Percentiles rank a stretch among this genome's conserved stretches.
Conservation (phyloP, 2,329 filamentous ascomycete genomes). For the Penicillium sp. region DNA sequence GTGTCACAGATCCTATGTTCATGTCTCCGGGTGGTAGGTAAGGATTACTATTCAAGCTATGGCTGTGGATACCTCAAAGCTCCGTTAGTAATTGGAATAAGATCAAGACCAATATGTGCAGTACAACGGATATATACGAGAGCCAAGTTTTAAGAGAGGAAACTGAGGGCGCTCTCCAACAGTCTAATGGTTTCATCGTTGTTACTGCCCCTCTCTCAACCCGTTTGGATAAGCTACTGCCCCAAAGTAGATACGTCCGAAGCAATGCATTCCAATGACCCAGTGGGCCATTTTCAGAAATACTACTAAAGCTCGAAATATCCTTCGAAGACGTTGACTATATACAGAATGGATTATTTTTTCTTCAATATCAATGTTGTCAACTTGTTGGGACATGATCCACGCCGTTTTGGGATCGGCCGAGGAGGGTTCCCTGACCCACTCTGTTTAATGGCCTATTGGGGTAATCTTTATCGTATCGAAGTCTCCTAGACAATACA, state of each 20-base stretch:
- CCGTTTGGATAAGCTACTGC: neutral
- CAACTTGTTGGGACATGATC: neutral
- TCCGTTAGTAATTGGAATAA: neutral
- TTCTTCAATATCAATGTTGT: neutral
- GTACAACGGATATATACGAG: no score
- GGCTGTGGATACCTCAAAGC: neutral
- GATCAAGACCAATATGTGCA: neutral
- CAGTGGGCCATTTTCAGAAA: neutral
- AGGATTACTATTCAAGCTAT: neutral
- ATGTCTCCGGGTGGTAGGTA: neutral
- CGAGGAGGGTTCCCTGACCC: neutral
- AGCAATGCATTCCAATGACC: neutral
- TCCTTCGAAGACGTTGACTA: neutral
- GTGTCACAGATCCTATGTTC: neutral
- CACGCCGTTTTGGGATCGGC: neutral
- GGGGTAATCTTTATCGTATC: neutral
- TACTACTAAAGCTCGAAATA: neutral
- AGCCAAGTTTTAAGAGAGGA: no score
- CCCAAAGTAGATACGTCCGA: neutral
- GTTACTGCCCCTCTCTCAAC: neutral
- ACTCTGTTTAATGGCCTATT: neutral
- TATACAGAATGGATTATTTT: neutral
- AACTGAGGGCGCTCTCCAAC: neutral
- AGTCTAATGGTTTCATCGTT: neutral
- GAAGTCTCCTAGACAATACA: no score